Evolutionary conservation across 371 early-diverging fungal genomes (phyloP), one percentile per base, ranked within the genome.

Genomic region (Zopfochytrium polystomum): DNA sequence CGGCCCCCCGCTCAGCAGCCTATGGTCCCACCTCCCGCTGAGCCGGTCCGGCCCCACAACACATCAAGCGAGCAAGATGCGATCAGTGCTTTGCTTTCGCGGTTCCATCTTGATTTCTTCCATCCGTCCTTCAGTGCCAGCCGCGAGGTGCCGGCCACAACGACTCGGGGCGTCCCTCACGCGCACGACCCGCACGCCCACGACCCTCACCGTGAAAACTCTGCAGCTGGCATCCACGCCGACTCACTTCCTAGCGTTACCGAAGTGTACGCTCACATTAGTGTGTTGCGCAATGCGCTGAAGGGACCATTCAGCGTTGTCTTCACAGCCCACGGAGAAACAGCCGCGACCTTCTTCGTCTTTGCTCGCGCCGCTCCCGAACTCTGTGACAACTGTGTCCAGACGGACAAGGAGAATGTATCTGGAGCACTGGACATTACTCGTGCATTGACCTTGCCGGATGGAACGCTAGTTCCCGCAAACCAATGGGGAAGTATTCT

Each of bases 281-380:
- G 18, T 1, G 29, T 57, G 9, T 15, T 27, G 47, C 44, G 47
- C 13, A 57, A 57, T 48, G 20, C 47, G 1, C 22, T 57, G 47
- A 57, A 45, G 27, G 57, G 57, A 30, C 57, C 57, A 18, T 46
- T 57, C 27, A 57, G 47, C 18, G 25, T 57, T n/a, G 11, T n/a
- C 11, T 57, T 46, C 57, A 5, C 18, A 13, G 57, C 47, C 18
- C 11, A 45, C 46, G 47, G 25, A 11, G 15, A 27, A 7, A n/a
- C 18, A 11, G 57, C 46, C 23, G 57, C 13, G 11, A 20, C 26
- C 18, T 18, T 13, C 7, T 45, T 45, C 46, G 25, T 57, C 13
- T 57, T 57, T 45, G 57, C 57, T 11, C 57, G 57, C 5, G 27
- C 26, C 1, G 25, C 9, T 9, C 20, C 23, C 3, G 57, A 57